Conservation (phyloP, 1,139 yeast species). For the Candida sp. region DNA sequence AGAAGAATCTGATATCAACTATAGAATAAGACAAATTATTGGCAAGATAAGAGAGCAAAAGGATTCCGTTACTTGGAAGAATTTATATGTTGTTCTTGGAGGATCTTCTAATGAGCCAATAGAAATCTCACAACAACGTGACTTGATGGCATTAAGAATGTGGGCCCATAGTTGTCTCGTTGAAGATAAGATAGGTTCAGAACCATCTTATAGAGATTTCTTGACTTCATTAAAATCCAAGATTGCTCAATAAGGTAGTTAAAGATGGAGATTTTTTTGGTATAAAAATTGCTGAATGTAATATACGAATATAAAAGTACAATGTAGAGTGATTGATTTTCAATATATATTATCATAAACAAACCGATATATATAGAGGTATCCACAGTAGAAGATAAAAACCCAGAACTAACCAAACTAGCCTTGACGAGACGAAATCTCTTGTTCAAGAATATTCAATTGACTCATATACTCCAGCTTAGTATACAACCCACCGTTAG, state of each 20-base stretch:
- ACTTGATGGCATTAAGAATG: constrained; percentile 78
- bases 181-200: constrained; percentile 79
- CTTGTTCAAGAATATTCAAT: neutral
- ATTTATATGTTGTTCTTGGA: constrained; percentile 83
- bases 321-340: neutral
- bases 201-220: constrained; percentile 81
- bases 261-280: too few relatives aligned
- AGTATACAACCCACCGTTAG: neutral
- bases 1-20: constrained; percentile 73
- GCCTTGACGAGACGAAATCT: neutral
- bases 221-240: constrained; percentile 54
- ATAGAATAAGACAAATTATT: constrained; percentile 78
- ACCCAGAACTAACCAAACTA: neutral
- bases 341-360: neutral
- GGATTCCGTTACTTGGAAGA: constrained; percentile 77
- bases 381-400: too few relatives aligned
- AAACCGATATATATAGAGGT: neutral
- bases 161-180: constrained; percentile 92
- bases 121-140: constrained; percentile 62
- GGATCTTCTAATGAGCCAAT: constrained; percentile 75
- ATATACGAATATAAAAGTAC: neutral
- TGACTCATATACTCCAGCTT: neutral
- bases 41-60: constrained; percentile 73
- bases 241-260: constrained; percentile 20
- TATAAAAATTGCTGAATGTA: neutral